Conservation (phyloP, 163 green algal genomes). For the Chloromonas sp. region DNA sequence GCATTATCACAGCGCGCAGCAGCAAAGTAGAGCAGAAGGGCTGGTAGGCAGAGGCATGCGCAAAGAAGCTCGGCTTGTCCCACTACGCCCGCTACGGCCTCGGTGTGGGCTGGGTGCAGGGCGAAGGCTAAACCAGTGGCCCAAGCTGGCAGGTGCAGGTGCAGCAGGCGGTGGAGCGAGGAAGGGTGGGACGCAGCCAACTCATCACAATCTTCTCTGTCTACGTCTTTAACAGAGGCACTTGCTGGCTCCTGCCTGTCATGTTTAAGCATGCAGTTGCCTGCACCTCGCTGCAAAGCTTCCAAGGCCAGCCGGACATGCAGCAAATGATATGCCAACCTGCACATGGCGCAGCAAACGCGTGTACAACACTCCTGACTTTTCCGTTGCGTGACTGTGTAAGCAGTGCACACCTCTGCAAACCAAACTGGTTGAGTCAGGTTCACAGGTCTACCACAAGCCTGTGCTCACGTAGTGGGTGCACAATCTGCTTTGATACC, state of each 20-base stretch:
- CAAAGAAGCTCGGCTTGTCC: constrained; percentile 69
- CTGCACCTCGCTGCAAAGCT: background rate
- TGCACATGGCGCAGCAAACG: too few species aligned
- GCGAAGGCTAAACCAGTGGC: constrained; percentile 62
- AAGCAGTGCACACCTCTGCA: too few species aligned
- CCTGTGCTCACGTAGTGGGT: too few species aligned
- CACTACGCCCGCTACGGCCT: constrained; percentile 72
- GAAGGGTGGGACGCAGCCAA: too few species aligned
- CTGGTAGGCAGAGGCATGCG: constrained; percentile 39
- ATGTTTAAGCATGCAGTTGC: background rate
- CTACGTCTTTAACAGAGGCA: background rate
- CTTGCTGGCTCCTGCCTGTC: background rate
- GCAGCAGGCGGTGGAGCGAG: constrained; percentile 1
- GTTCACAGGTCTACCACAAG: too few species aligned
- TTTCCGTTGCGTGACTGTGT: too few species aligned
- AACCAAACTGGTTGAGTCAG: too few species aligned
- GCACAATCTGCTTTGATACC: too few species aligned
- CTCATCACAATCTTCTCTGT: too few species aligned
- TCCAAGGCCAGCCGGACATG: background rate
- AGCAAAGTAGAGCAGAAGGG: constrained; percentile 42
- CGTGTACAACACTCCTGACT: too few species aligned
- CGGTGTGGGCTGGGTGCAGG: constrained; percentile 69
- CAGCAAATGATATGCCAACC: too few species aligned
- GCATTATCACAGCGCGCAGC: too few species aligned
- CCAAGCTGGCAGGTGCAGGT: constrained; percentile 30